phyloP scores from a whole-genome alignment of 2,329 filamentous ascomycete genomes.

The Alternaria hordeiaustralica region DNA sequence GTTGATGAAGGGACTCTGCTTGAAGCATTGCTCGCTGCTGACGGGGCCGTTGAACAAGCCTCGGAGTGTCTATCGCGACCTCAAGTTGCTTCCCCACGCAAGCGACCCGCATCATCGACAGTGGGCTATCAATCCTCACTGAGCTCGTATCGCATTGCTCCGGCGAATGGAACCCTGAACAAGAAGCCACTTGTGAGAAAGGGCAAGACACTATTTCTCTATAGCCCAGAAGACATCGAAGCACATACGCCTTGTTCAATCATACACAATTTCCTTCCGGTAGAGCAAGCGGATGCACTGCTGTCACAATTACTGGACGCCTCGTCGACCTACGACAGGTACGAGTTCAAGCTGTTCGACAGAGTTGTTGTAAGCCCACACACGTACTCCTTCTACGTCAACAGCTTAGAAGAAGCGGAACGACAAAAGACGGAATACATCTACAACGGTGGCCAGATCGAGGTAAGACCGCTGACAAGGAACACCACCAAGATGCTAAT shows the following conservation, averaged over 20 bases:
- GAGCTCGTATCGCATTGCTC: conserved; percentile 29
- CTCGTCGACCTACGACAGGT: conserved; percentile 71
- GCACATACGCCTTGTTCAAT: conserved; percentile 88
- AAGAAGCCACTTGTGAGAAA: conserved; percentile 68
- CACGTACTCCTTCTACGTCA: conserved; percentile 82
- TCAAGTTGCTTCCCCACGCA: conserved; percentile 41
- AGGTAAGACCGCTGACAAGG: conserved; percentile 50
- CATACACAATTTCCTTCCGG: conserved; percentile 85
- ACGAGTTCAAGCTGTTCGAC: conserved; percentile 86
- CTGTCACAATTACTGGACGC: conserved; percentile 78
- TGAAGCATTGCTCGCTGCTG: conserved; percentile 77
- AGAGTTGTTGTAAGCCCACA: conserved; percentile 85
- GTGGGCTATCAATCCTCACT: conserved; percentile 55
- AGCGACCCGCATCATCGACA: conserved; percentile 29
- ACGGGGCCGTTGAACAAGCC: conserved; percentile 76
- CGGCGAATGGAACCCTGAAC: background rate
- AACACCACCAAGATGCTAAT: background rate
- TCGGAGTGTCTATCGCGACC: conserved; percentile 60
- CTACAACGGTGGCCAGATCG: conserved; percentile 81
- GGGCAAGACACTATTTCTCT: conserved; percentile 84
- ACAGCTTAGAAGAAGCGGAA: conserved; percentile 71
- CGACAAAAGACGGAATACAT: conserved; percentile 79
- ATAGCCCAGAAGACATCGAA: conserved; percentile 79
- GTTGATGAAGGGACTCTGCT: conserved; percentile 72
- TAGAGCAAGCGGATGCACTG: conserved; percentile 73